Conservation (phyloP, 495 filamentous ascomycete genomes). For the Platismatia glauca region DNA sequence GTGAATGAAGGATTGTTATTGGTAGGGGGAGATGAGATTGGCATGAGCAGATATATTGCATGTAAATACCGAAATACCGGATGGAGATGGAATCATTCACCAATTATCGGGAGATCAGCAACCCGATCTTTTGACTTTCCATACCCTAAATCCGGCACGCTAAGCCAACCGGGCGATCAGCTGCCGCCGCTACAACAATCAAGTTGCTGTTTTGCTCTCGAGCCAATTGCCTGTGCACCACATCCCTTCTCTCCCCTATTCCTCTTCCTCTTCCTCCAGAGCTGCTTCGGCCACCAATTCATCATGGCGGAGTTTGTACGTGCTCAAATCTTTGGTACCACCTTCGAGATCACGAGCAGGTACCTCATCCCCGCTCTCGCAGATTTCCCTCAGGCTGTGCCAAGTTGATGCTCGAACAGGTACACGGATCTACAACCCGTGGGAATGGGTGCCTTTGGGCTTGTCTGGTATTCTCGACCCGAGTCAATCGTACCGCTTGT, state of each 20-base stretch:
- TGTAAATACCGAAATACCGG: no score
- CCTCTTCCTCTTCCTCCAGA: not conserved
- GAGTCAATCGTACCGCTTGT: slow-evolving; percentile 23
- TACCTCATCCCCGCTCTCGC: slow-evolving; percentile 31
- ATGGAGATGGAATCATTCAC: not conserved
- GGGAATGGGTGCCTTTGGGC: slow-evolving; percentile 96
- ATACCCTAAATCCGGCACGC: slow-evolving; percentile 8
- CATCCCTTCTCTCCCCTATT: not conserved
- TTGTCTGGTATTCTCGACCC: slow-evolving; percentile 67
- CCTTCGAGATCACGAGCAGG: slow-evolving; percentile 99
- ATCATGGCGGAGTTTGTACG: slow-evolving; percentile 97
- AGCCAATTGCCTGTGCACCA: not conserved
- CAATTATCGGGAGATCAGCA: slow-evolving; percentile 18
- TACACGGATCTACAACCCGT: slow-evolving; percentile 97
- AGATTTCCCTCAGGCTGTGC: slow-evolving; percentile 1
- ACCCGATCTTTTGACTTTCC: no score
- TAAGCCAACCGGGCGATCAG: slow-evolving; percentile 7
- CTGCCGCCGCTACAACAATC: slow-evolving; percentile 14
- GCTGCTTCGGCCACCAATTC: slow-evolving; percentile 18
- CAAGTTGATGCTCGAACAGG: slow-evolving; percentile 40
- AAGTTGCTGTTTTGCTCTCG: slow-evolving; percentile 1
- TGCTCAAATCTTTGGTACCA: slow-evolving; percentile 98
- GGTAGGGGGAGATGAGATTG: not conserved
- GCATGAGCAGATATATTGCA: no score
- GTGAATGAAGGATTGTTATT: no score